Evolutionary conservation across 1,139 yeast genomes (phyloP), one percentile per base, ranked within the genome.

Genomic region (Saccharomyces pastorianus): DNA sequence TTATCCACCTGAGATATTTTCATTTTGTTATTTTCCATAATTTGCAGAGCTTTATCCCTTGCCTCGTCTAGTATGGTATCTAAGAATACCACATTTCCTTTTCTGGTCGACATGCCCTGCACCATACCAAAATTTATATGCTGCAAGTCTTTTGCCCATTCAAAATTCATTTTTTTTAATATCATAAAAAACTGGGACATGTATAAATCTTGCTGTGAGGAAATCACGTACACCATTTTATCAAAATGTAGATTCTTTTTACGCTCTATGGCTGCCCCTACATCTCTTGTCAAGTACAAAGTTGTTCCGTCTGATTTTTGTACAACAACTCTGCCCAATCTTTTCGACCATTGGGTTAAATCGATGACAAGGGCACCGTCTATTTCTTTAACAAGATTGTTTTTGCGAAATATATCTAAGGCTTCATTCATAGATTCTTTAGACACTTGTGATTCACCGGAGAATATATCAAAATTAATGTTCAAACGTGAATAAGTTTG

Each of bases 101-200:
- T 88, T 78, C 99, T 85, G 57, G 99, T 93, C 32, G 96, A 87
- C 99, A 95, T 95, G 64, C 99, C 99, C 69, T 83, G 88, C 53
- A 95, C 99, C 95, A 95, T 86, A 73, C 99, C 99, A 66, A 90
- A 95, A 75, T 88, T 93, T 64, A 95, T 81, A 71, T 91, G 98
- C 63, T 79, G 79, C 65, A 93, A 76, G 55, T 78, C 79, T 61
- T 81, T 76, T 49, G 96, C 90, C 96, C 97, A 93, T 58, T 82
- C 85, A 69, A 79, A 83, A 47, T 90, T 97, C 87, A 93, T 82
- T 73, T 88, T 89, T 66, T 91, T 93, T 67, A 93, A 78, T 63
- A 90, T 88, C 75, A 91, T 96, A 73, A 93, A 93, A 71, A 95
- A 88, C 75, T 93, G 99, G 53, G 93, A 91, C 61, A 82, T 77